Conservation (phyloP, 2,329 filamentous ascomycete genomes). For the Penicillium sp. region DNA sequence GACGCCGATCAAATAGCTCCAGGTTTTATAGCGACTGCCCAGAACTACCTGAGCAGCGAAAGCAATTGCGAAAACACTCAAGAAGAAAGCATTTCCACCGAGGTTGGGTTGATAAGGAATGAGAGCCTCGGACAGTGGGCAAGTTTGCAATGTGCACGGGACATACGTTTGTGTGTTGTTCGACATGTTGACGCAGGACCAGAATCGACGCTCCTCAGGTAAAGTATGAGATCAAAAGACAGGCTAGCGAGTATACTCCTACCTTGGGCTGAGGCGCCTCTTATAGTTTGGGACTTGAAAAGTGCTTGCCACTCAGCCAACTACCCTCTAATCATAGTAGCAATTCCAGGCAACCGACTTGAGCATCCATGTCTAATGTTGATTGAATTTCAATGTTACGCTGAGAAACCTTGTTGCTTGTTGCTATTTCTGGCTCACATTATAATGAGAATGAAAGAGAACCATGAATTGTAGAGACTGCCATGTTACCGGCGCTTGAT, state of each 20-base stretch:
- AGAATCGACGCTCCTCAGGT: too few relatives aligned
- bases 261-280: neutral
- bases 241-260: neutral
- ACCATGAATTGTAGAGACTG: neutral
- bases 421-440: neutral
- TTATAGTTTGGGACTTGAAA: neutral
- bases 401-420: neutral
- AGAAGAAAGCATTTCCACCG: neutral
- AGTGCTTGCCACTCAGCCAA: neutral
- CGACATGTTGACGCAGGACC: neutral
- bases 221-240: neutral
- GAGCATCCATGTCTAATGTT: neutral
- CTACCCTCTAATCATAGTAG: neutral
- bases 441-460: neutral
- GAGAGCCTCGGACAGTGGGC: neutral
- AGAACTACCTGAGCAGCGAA: neutral
- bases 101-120: constrained; percentile 2
- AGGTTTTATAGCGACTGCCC: neutral
- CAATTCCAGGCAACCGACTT: neutral
- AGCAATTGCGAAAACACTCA: neutral
- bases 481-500: neutral
- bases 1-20: constrained; percentile 1
- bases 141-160: constrained; percentile 4
- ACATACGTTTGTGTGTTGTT: constrained; percentile 2
- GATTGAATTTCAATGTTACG: neutral